Evolutionary conservation across 1,139 yeast genomes (phyloP), one percentile per base, ranked within the genome.

Genomic region (Taiozyma onychis): DNA sequence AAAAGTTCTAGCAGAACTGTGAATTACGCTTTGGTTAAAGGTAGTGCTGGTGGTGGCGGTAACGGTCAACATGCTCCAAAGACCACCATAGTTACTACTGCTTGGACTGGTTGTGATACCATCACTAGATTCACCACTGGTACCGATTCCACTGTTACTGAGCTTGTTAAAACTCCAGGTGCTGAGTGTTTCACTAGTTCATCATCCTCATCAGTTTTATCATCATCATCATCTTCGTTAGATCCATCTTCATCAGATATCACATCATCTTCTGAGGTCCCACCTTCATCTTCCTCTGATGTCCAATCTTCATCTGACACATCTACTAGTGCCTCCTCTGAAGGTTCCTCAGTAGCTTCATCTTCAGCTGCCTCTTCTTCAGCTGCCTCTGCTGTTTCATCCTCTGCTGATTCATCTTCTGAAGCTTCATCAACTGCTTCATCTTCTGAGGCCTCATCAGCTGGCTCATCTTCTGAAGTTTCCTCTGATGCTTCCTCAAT

Each of bases 251-350:
- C 44, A 11, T 37, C 42, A n/a, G n/a, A n/a, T n/a, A n/a, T n/a
- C n/a, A n/a, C 54, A 24, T 43, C 44, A 37, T 48, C 50, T 7
- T 34, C 44, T 26, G 45, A 14, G 24, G 37, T 44, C 9, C 54
- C 50, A 3, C 21, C 47, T 24, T 30, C 65, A 22, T 34, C 48
- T 21, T 45, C 47, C 24, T 39, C 47, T 14, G 47, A 24, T 6
- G 30, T 34, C 22, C 8, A 34, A 5, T 58, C 62, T 24, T 60
- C 64, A 39, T 63, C 66, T n/a, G 26, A 24, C 6, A 24, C 6
- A 24, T 24, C 6, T 6, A 24, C 26, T 24, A 24, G 26, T 6
- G 26, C 26, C 26, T 30, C 34, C 3, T 30, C 34, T 30, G n/a
- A 30, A 30, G 6, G 14, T 13, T 11, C 34, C 8, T 30, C 34